phyloP scores from a whole-genome alignment of 306 rosid species.

The Inga laurina region DNA sequence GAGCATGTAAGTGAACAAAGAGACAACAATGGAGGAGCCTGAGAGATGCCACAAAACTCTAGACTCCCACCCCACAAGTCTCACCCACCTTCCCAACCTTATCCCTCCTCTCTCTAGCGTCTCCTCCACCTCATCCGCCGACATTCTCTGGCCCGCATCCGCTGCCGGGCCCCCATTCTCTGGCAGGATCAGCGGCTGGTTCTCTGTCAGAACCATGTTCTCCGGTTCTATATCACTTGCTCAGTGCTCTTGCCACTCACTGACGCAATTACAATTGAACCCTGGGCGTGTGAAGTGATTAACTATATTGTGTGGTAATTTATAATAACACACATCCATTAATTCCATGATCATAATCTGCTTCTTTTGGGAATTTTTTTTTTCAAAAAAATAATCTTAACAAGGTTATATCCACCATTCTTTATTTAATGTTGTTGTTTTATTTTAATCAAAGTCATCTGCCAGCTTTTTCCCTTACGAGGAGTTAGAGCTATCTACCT shows the following conservation, averaged over 20 bases:
- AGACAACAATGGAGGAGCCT: background rate
- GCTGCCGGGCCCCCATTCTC: background rate
- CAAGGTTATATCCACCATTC: background rate
- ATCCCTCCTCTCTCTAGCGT: constrained; percentile 34
- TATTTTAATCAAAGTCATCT: background rate
- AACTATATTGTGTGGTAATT: background rate
- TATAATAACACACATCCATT: background rate
- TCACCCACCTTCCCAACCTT: constrained; percentile 38
- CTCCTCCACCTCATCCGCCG: constrained; percentile 39
- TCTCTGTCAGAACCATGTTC: background rate
- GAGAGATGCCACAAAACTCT: constrained; percentile 45
- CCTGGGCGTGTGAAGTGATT: no score
- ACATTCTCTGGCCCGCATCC: constrained; percentile 2
- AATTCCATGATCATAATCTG: background rate
- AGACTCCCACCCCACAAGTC: constrained; percentile 53
- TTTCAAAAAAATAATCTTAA: no score
- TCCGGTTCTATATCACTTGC: background rate
- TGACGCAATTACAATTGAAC: background rate
- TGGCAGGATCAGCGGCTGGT: constrained; percentile 12
- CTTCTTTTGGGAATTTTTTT: no score
- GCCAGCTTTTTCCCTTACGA: background rate
- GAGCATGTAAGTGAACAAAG: constrained; percentile 9
- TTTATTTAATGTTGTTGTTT: background rate
- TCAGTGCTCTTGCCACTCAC: background rate
- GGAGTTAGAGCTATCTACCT: no score